Base-by-base conservation (phyloP, 805 yeast genomes). In the Spathaspora passalidarum region DNA sequence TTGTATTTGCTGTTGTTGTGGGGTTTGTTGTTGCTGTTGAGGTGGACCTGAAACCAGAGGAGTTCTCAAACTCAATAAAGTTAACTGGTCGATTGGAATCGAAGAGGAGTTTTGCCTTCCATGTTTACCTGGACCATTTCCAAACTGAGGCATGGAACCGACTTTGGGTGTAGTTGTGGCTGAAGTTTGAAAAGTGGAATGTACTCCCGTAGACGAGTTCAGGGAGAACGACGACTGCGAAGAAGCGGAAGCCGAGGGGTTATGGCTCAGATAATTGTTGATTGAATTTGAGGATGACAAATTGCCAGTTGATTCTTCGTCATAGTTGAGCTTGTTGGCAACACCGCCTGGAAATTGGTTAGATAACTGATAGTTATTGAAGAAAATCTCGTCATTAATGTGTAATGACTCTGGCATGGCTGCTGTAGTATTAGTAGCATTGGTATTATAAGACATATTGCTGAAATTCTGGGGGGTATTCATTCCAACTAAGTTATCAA, bases 381-480 rank as follows among this genome's bases (percentile, higher is more conserved):
- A 57, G 44, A 60, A 59, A 8, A 59, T 49, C 46, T 60, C 64
- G 46, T 60, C 64, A 45, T 60, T 60, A 20, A 60, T 45, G 45
- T 55, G 59, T 25, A 59, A 43, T 18, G 57, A 52, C 40, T 57
- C 61, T 10, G 48, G 44, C 16, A 32, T 14, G 14, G 38, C 26
- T 10, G 49, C 34, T 11, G n/a, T 19, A 6, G 29, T 25, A n/a
- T 38, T 20, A 17, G 44, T 7, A 41, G 29, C 3, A 25, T n/a
- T n/a, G 13, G 29, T 10, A 7, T 25, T 25, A 25, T 25, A 25
- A 7, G 29, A 25, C 9, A 7, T 18, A 18, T 18, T 14, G 14
- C 13, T 25, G 29, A 25, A 25, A n/a, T n/a, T n/a, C n/a, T n/a
- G n/a, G 29, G 4, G 9, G 13, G 4, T 25, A 25, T 25, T 25